These are phyloP conservation scores for Lepiota venenata DNA, from an alignment of 768 basidiomycete species.

Conservation along the genomic window DNA sequence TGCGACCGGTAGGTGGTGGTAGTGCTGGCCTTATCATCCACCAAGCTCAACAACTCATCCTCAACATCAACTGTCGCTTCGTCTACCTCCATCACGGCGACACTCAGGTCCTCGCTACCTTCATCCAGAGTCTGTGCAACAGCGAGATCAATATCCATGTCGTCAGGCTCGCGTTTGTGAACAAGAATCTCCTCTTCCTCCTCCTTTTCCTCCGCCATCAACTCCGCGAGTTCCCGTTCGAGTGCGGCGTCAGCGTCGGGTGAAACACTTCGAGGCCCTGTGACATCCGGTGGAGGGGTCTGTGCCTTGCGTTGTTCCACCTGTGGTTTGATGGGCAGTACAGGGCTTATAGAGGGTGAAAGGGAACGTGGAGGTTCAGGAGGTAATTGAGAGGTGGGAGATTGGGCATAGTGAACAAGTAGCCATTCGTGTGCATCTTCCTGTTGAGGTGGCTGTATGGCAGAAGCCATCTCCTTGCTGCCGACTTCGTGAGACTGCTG, in stretches of 20 bases:
- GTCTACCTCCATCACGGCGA: conserved; percentile 15
- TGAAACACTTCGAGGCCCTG: conserved; percentile 19
- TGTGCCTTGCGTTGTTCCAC: conserved; percentile 4
- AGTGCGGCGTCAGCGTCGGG: conserved; percentile 36
- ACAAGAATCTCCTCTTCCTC: conserved; percentile 19
- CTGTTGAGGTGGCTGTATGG: conserved; percentile 26
- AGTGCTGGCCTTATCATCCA: conserved; percentile 48
- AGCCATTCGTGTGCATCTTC: conserved; percentile 63
- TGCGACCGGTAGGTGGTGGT: conserved; percentile 10
- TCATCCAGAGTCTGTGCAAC: conserved; percentile 38
- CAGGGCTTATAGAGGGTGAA: conserved; percentile 24
- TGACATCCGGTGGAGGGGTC: conserved; percentile 1
- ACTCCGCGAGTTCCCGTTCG: conserved; percentile 44
- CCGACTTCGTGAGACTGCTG: background rate
- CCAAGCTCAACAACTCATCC: conserved; percentile 66
- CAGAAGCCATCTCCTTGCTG: background rate
- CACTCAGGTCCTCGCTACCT: conserved; percentile 16
- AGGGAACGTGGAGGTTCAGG: conserved; percentile 25
- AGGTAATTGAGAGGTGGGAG: conserved; percentile 27
- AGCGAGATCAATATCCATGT: conserved; percentile 43
- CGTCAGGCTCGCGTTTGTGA: conserved; percentile 33
- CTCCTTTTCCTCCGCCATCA: conserved; percentile 26
- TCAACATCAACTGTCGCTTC: conserved; percentile 46
- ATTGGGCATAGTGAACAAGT: conserved; percentile 47
- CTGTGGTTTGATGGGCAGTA: conserved; percentile 14